A percentile compares a stretch with the other conserved stretches of the same genome.
phyloP scores from a whole-genome alignment of 2,329 filamentous ascomycete genomes.

The Apiospora marii region DNA sequence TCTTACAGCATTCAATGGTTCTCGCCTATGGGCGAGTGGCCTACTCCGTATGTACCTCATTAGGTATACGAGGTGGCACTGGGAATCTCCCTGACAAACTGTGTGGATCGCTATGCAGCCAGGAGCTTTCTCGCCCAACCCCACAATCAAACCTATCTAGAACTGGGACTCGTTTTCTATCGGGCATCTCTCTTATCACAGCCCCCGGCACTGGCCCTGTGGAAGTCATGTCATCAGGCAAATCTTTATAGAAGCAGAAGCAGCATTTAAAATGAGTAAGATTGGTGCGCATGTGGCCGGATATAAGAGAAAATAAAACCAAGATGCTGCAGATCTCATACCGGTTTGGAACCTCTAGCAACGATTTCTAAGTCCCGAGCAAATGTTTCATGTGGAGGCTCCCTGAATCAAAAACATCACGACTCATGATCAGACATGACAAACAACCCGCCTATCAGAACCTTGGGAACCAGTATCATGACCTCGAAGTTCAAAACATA shows the following conservation, averaged over 20 bases:
- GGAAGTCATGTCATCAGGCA: background rate
- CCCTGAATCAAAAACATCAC: background rate
- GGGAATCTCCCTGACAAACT: background rate
- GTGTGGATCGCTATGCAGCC: slow-evolving; percentile 10
- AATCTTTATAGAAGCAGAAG: background rate
- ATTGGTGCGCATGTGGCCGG: too few relatives aligned
- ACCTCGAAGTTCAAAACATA: background rate
- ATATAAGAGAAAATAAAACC: background rate
- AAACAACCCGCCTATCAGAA: background rate
- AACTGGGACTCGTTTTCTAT: background rate
- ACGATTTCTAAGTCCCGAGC: background rate
- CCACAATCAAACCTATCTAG: background rate
- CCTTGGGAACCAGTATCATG: background rate
- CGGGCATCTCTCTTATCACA: background rate
- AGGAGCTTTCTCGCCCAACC: background rate
- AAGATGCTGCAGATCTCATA: background rate
- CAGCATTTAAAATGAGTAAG: background rate
- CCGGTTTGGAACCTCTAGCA: too few relatives aligned
- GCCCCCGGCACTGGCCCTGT: background rate
- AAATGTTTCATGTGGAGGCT: background rate
- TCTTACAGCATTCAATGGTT: background rate
- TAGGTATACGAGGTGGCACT: slow-evolving; percentile 16
- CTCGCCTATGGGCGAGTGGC: background rate
- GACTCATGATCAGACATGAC: slow-evolving; percentile 4
- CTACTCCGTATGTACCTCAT: background rate